Percentiles rank a stretch among this genome's conserved stretches.
Conservation (phyloP, 129 eudicot species). For the Scalesia atractyloides region DNA sequence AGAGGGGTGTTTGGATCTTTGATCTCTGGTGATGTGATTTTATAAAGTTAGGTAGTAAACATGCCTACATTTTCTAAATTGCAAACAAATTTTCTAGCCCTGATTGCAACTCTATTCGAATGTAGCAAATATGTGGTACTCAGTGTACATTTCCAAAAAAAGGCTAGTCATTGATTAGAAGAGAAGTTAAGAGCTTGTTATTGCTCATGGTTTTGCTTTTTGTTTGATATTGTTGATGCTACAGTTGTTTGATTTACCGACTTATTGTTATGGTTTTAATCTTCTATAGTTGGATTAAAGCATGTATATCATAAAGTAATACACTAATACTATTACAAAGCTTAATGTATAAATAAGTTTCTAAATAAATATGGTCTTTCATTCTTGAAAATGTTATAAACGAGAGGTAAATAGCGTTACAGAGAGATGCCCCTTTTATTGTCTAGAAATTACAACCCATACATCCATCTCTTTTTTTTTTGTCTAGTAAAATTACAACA, state of each 20-base stretch:
- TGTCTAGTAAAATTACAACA: too few relatives aligned
- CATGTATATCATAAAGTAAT: too few relatives aligned
- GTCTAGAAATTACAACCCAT: too few relatives aligned
- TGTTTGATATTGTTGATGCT: neutral
- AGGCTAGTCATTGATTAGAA: neutral
- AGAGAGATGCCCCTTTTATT: too few relatives aligned
- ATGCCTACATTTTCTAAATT: neutral
- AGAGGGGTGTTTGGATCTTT: neutral
- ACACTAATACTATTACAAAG: too few relatives aligned
- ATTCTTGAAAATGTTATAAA: too few relatives aligned
- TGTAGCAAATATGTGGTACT: neutral
- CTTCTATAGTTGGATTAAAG: too few relatives aligned
- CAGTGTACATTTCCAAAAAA: neutral
- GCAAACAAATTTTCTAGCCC: slow-evolving; percentile 6
- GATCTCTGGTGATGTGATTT: neutral
- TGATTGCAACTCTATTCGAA: neutral
- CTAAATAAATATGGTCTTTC: too few relatives aligned
- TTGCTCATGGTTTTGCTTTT: neutral
- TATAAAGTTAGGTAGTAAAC: neutral
- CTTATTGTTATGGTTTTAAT: neutral
- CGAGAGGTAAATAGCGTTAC: too few relatives aligned
- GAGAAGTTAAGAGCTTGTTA: neutral
- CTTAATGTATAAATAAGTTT: too few relatives aligned
- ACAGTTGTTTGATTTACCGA: neutral
- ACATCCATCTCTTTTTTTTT: too few relatives aligned